A percentile compares a stretch with the other conserved stretches of the same genome.
Evolutionary conservation across 208 protist genomes (phyloP).

Genomic region (Leishmania tropica): DNA sequence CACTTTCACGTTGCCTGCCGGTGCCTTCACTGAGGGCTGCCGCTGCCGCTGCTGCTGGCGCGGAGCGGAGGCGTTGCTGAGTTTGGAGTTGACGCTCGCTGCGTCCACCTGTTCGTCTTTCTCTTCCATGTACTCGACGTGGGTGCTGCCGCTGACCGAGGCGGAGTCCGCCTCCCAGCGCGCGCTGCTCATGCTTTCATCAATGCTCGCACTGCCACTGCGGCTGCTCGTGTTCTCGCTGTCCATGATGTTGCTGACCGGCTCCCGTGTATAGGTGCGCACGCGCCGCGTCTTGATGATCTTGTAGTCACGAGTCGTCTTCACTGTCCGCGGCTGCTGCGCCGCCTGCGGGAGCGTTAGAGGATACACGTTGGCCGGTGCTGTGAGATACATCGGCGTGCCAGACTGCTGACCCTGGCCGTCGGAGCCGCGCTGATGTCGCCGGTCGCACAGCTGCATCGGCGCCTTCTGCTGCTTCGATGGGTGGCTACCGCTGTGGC

Average conservation of each 20-base stretch:
- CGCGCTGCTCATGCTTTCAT: background rate
- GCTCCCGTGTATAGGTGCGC: constrained; percentile 25
- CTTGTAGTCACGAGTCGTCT: constrained; percentile 20
- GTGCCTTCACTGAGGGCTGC: background rate
- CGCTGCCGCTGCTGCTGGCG: background rate
- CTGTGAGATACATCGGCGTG: constrained; percentile 10
- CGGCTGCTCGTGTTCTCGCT: background rate
- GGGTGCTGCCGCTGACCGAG: background rate
- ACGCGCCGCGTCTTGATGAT: constrained; percentile 24
- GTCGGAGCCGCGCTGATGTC: background rate
- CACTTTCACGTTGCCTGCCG: background rate
- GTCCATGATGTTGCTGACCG: background rate
- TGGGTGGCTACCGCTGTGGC: background rate
- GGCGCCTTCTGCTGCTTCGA: constrained; percentile 4
- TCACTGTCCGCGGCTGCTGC: constrained; percentile 6
- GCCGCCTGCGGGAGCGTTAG: background rate
- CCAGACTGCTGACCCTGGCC: constrained; percentile 5
- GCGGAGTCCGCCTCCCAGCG: constrained; percentile 7
- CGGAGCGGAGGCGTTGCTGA: background rate
- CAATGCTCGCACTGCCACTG: background rate
- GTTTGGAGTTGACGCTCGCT: background rate
- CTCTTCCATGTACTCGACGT: background rate
- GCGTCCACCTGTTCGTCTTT: constrained; percentile 1
- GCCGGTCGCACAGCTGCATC: constrained; percentile 9
- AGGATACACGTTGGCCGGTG: constrained; percentile 6